phyloP scores from a whole-genome alignment of 352 stramenopile genomes.

The Globisporangium canariense region DNA sequence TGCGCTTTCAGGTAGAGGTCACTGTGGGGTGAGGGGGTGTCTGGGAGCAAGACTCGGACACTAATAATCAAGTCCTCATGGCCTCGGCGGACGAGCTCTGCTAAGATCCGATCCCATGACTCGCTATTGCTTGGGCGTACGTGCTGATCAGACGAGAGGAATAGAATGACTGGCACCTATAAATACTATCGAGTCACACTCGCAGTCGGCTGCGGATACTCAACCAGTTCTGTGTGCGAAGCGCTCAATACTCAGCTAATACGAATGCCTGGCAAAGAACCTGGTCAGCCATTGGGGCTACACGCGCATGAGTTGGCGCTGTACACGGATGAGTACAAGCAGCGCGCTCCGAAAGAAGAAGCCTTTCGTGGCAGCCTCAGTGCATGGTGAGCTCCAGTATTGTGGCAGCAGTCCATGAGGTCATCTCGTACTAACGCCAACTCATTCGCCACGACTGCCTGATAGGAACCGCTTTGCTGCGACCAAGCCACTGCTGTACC shows the following conservation, averaged over 20 bases:
- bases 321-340: slow-evolving; percentile 40
- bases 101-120: not conserved
- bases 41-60: too few relatives aligned
- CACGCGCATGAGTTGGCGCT: slow-evolving; percentile 32
- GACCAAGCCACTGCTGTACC: slow-evolving; percentile 36
- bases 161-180: not conserved
- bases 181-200: not conserved
- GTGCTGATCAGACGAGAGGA: slow-evolving; percentile 9
- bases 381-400: slow-evolving; percentile 19
- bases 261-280: not conserved
- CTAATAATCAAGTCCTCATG: not conserved
- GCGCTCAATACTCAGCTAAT: not conserved
- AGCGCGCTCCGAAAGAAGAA: slow-evolving; percentile 9
- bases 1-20: not conserved
- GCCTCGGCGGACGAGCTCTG: not conserved
- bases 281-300: not conserved
- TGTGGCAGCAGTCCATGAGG: too few relatives aligned
- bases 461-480: slow-evolving; percentile 35
- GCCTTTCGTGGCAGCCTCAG: slow-evolving; percentile 21
- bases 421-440: too few relatives aligned
- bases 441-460: too few relatives aligned
- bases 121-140: too few relatives aligned
- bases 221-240: too few relatives aligned
- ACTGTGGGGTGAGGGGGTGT: not conserved
- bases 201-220: not conserved